Base-by-base conservation (phyloP, 2,329 filamentous ascomycete species). In the Capronia epimyces region DNA sequence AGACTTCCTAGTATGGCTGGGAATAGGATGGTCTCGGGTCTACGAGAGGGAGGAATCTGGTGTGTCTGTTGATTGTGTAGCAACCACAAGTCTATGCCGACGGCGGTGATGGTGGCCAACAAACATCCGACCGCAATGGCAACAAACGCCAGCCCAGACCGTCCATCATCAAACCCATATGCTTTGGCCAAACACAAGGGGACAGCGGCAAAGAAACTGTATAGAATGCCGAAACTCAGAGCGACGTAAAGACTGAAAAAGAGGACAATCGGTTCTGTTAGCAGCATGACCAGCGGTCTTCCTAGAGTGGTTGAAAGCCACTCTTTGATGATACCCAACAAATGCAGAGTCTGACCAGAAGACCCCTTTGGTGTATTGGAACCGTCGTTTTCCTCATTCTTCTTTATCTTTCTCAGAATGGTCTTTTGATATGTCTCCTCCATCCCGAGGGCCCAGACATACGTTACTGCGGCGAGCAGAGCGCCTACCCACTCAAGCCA, bases 401-500 rank as follows among this genome's bases (percentile, higher is more conserved):
- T 27, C 10, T 5, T 10, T 27, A 5, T 5, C 5, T 27, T 5
- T 27, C 24, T 5, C 5, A 27, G 24, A 5, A 27, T 27, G 24
- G 24, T 10, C 24, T 27, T 27, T 27, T 27, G 5, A 10, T 27
- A 27, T 5, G 24, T 27, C 24, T 27, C 24, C 5, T 5, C 5
- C 24, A 27, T 27, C 5, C 5, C 5, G 5, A 87, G 72, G 69
- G 83, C 80, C 60, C 85, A 56, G 7, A 84, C 47, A 62, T 84
- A 78, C 41, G 84, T 69, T 20, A 68, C 60, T 58, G 84, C 79
- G 49, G 81, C 77, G 16, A 74, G 49, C 50, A 79, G 80, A 24
- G 83, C 81, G 74, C 86, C 80, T 58, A 85, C 68, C 63, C 84
- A 87, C 69, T 83, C 76, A 3, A 82, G 86, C 84, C 83, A 88